Percentiles rank a stretch among this genome's conserved stretches.
phyloP scores from a whole-genome alignment of 129 eudicot species.

The Pseudognaphalium luteoalbum region DNA sequence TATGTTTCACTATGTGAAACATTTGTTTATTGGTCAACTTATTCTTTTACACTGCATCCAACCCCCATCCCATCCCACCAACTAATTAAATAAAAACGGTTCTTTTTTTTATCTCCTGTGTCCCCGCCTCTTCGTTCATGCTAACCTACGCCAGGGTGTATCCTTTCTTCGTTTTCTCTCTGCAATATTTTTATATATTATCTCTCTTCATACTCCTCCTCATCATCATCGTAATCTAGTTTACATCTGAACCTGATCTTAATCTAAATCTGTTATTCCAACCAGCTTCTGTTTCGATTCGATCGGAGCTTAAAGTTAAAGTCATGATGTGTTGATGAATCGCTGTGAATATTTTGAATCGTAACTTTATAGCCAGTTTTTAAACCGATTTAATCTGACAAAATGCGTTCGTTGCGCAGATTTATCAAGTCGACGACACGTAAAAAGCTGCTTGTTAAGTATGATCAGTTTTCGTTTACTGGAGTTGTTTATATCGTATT shows the following conservation, averaged over 20 bases:
- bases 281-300: neutral
- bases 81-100: conserved; percentile 1
- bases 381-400: neutral
- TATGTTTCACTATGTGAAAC: too few relatives aligned
- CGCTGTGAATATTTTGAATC: neutral
- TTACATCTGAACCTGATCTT: neutral
- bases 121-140: conserved; percentile 4
- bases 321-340: neutral
- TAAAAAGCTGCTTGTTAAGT: conserved; percentile 26
- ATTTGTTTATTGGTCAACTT: too few relatives aligned
- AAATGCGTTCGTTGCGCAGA: conserved; percentile 27
- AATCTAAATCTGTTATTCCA: neutral
- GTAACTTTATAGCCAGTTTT: neutral
- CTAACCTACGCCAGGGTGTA: conserved; percentile 25
- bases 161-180: neutral
- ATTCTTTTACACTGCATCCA: too few relatives aligned
- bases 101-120: neutral
- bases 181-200: conserved; percentile 17
- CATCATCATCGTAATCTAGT: neutral
- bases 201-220: neutral
- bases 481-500: conserved; percentile 13
- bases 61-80: neutral
- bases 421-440: conserved; percentile 34
- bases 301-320: neutral
- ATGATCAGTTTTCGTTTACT: conserved; percentile 30